A percentile compares a stretch with the other conserved stretches of the same genome.
phyloP scores from a whole-genome alignment of 495 filamentous ascomycete species.

The Aspergillus hancockii region DNA sequence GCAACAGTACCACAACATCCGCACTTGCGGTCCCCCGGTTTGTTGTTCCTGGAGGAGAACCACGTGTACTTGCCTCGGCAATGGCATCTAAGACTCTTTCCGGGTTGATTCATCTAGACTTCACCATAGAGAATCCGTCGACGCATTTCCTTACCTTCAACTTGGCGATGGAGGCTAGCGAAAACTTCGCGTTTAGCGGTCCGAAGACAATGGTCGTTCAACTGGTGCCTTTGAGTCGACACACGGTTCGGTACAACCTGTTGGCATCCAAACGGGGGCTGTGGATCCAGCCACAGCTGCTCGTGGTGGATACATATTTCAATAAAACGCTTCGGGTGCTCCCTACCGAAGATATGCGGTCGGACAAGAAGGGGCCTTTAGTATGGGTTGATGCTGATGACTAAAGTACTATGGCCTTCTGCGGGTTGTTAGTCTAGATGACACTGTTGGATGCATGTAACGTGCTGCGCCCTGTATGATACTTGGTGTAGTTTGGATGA shows the following conservation, averaged over 20 bases:
- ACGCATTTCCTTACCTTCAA: slow-evolving; percentile 92
- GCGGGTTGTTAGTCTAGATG: background rate
- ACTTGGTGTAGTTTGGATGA: too few species aligned
- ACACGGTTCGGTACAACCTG: slow-evolving; percentile 68
- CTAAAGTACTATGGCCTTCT: slow-evolving; percentile 16
- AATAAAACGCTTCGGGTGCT: slow-evolving; percentile 79
- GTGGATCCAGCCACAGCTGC: slow-evolving; percentile 73
- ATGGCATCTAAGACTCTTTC: slow-evolving; percentile 44
- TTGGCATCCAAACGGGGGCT: slow-evolving; percentile 56
- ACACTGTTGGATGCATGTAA: background rate
- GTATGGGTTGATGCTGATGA: slow-evolving; percentile 63
- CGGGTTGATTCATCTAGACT: slow-evolving; percentile 54
- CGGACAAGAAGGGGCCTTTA: slow-evolving; percentile 70
- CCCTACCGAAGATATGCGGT: slow-evolving; percentile 69
- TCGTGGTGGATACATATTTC: slow-evolving; percentile 85
- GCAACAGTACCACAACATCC: slow-evolving; percentile 31
- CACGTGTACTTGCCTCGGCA: slow-evolving; percentile 76
- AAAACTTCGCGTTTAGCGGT: slow-evolving; percentile 91
- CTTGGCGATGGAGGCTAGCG: slow-evolving; percentile 85
- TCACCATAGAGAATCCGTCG: slow-evolving; percentile 91
- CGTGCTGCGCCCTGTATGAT: too few species aligned
- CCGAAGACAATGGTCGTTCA: slow-evolving; percentile 76
- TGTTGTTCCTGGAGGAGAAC: slow-evolving; percentile 76
- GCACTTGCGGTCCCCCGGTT: slow-evolving; percentile 79
- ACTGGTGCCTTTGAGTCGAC: slow-evolving; percentile 74